phyloP scores from a whole-genome alignment of 2,329 filamentous ascomycete genomes.

The Plenodomus biglobosus region DNA sequence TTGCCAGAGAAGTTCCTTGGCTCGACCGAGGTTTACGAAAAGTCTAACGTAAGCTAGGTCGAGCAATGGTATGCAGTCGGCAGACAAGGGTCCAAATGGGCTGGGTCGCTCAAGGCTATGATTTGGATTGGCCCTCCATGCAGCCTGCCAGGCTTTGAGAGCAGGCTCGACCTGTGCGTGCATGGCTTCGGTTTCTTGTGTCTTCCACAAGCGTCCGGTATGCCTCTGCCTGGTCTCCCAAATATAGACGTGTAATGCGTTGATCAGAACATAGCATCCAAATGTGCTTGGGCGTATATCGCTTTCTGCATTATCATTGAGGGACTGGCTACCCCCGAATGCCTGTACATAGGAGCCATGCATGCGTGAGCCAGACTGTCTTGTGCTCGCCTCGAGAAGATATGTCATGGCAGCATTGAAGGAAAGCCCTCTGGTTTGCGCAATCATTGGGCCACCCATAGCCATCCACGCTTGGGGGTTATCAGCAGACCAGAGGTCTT shows the following conservation, averaged over 20 bases:
- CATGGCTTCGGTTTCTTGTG: constrained; percentile 92
- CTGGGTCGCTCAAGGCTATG: constrained; percentile 85
- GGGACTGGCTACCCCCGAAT: constrained; percentile 52
- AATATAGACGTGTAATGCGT: constrained; percentile 95
- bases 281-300: constrained; percentile 84
- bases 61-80: constrained; percentile 85
- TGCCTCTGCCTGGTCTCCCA: constrained; percentile 95
- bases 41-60: constrained; percentile 90
- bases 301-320: constrained; percentile 57
- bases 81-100: constrained; percentile 81
- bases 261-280: constrained; percentile 87
- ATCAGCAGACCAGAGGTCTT: constrained; percentile 85
- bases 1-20: constrained; percentile 93
- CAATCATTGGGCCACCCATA: constrained; percentile 70
- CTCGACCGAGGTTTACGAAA: constrained; percentile 88
- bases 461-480: constrained; percentile 78
- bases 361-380: constrained; percentile 49
- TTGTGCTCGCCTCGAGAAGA: constrained; percentile 75
- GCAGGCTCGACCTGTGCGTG: constrained; percentile 93
- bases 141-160: constrained; percentile 88
- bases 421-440: constrained; percentile 69
- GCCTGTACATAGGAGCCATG: constrained; percentile 47
- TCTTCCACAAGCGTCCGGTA: constrained; percentile 84
- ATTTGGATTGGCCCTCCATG: constrained; percentile 83
- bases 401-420: constrained; percentile 83